Percentiles rank a stretch among this genome's conserved stretches.
phyloP scores from a whole-genome alignment of 805 yeast species.

The Lachancea nothofagi region DNA sequence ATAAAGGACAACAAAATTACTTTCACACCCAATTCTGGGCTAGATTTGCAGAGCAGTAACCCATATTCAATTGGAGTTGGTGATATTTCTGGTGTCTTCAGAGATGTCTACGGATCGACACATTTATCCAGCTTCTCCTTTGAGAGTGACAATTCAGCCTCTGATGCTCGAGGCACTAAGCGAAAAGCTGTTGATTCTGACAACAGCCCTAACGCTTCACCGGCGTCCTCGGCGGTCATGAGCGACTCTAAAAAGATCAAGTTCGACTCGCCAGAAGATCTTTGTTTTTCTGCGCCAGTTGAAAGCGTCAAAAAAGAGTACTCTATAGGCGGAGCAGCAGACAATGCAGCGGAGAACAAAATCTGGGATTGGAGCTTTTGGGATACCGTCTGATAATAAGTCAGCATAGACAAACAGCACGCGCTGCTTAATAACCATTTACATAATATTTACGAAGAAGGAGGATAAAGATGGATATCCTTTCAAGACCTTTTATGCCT shows the following conservation, averaged over 20 bases:
- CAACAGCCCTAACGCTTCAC: conserved; percentile 23
- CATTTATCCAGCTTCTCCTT: conserved; percentile 17
- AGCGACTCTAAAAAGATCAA: conserved; percentile 32
- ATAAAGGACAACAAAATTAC: conserved; percentile 24
- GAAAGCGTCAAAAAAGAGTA: conserved; percentile 5
- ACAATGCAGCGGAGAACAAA: conserved; percentile 7
- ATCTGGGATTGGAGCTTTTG: conserved; percentile 34
- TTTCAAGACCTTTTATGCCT: too few relatives aligned
- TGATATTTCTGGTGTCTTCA: conserved; percentile 25
- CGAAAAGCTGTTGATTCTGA: conserved; percentile 26
- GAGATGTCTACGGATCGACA: conserved; percentile 19
- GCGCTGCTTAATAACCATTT: neutral
- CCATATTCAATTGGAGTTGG: conserved; percentile 16
- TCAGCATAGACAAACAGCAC: neutral
- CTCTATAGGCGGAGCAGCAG: neutral
- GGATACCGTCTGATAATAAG: conserved; percentile 10
- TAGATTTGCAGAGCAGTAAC: conserved; percentile 12
- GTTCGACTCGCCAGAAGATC: conserved; percentile 33
- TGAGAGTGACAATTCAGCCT: conserved; percentile 7
- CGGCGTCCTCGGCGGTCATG: conserved; percentile 26
- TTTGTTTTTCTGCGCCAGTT: conserved; percentile 18
- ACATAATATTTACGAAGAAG: neutral
- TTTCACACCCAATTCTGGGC: conserved; percentile 19
- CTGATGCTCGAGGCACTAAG: conserved; percentile 18
- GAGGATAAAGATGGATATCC: neutral